Conservation (phyloP, 495 filamentous ascomycete genomes). For the Trichoderma asperelloides region DNA sequence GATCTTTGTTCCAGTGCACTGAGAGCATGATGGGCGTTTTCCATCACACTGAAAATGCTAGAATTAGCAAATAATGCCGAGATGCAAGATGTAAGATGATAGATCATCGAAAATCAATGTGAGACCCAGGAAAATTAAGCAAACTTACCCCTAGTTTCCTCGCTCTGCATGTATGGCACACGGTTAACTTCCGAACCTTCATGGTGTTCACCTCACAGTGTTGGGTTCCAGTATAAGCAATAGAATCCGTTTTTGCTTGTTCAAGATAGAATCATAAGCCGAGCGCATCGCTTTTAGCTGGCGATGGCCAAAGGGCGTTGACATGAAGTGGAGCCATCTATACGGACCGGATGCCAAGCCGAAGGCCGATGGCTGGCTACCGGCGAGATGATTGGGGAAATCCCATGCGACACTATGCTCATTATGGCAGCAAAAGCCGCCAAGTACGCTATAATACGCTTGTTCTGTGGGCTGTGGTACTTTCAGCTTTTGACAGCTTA, state of each 20-base stretch:
- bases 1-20: background rate
- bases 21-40: background rate
- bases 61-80: background rate
- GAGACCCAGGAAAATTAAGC: background rate
- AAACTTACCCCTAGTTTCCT: constrained; percentile 1
- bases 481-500: background rate
- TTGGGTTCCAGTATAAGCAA: background rate
- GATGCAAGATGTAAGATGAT: background rate
- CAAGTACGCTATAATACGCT: background rate
- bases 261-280: constrained; percentile 2
- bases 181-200: constrained; percentile 8
- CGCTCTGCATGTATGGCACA: constrained; percentile 8
- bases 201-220: background rate
- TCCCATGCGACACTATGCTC: background rate
- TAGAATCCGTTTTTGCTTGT: background rate
- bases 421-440: background rate
- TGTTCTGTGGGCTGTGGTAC: background rate
- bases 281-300: constrained; percentile 3
- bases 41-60: constrained; percentile 4
- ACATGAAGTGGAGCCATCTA: background rate
- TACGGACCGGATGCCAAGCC: constrained; percentile 2
- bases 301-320: constrained; percentile 1
- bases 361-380: background rate
- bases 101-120: background rate
- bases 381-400: constrained; percentile 4